A percentile compares a stretch with the other conserved stretches of the same genome.
These are phyloP conservation scores for Arabidopsis lyrata DNA, from an alignment of 441 rosid genomes.

Conservation along the genomic window DNA sequence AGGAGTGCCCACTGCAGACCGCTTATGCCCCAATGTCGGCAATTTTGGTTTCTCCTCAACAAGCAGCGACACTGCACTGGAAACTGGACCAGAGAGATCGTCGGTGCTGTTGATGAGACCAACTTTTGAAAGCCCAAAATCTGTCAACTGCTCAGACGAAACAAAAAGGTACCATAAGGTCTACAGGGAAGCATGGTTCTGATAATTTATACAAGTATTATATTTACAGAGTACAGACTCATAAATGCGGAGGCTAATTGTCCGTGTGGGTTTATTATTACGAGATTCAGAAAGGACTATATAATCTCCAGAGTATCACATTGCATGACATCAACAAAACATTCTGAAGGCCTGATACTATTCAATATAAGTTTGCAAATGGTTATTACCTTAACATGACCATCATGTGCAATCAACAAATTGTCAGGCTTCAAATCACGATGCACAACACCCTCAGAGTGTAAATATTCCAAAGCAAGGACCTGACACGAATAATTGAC, in stretches of 20 bases:
- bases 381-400: slow-evolving; percentile 92
- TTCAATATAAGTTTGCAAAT: slow-evolving; percentile 26
- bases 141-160: slow-evolving; percentile 85
- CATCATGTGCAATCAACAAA: slow-evolving; percentile 98
- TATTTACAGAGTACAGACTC: not conserved
- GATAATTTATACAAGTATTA: not conserved
- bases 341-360: slow-evolving; percentile 30
- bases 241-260: slow-evolving; percentile 1
- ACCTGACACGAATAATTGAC: slow-evolving; percentile 55
- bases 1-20: slow-evolving; percentile 86
- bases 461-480: slow-evolving; percentile 95
- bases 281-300: slow-evolving; percentile 16
- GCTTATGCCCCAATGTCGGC: slow-evolving; percentile 52
- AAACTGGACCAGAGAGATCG: slow-evolving; percentile 74
- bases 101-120: slow-evolving; percentile 88
- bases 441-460: slow-evolving; percentile 91
- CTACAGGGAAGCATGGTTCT: slow-evolving; percentile 37
- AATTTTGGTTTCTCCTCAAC: slow-evolving; percentile 57
- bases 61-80: slow-evolving; percentile 54
- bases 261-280: slow-evolving; percentile 15
- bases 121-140: slow-evolving; percentile 95
- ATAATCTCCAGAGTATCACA: slow-evolving; percentile 22
- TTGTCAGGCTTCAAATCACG: slow-evolving; percentile 99
- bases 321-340: slow-evolving; percentile 60
- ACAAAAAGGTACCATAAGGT: slow-evolving; percentile 48